phyloP scores from a whole-genome alignment of 768 basidiomycete species.

The Gautieria morchelliformis region DNA sequence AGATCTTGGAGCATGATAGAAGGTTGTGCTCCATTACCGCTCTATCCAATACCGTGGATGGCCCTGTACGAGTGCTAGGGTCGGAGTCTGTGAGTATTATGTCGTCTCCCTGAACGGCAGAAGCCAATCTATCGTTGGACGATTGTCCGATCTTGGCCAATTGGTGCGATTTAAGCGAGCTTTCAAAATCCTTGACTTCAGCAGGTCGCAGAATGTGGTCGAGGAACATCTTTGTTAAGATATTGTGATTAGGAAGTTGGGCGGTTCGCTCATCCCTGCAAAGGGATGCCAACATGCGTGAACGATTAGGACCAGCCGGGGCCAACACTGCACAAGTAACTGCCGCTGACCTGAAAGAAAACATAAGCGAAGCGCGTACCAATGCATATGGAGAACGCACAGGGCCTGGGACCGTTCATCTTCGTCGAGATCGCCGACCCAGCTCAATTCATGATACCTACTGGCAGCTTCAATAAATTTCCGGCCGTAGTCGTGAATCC shows the following conservation, averaged over 20 bases:
- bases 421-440: conserved; percentile 85
- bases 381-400: conserved; percentile 38
- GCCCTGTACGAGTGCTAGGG: conserved; percentile 75
- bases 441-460: conserved; percentile 91
- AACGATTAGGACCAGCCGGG: conserved; percentile 93
- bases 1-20: conserved; percentile 92
- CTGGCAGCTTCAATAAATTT: conserved; percentile 92
- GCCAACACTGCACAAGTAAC: conserved; percentile 95
- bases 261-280: conserved; percentile 87
- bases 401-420: conserved; percentile 86
- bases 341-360: conserved; percentile 58
- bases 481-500: conserved; percentile 85
- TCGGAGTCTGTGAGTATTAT: conserved; percentile 33
- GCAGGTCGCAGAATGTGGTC: conserved; percentile 89
- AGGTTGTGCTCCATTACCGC: conserved; percentile 99
- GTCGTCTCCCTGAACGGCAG: conserved; percentile 51
- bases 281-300: conserved; percentile 83
- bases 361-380: neutral
- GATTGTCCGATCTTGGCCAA: conserved; percentile 85
- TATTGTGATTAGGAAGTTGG: conserved; percentile 74
- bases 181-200: conserved; percentile 87
- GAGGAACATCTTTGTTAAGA: conserved; percentile 96
- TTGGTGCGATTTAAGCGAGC: conserved; percentile 83
- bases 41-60: conserved; percentile 90
- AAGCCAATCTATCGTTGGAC: conserved; percentile 70